Percentiles rank a stretch among this genome's conserved stretches.
These are phyloP conservation scores for Puccinellia tenuiflora DNA, from an alignment of 176 grass and related monocot species.

Conservation along the genomic window DNA sequence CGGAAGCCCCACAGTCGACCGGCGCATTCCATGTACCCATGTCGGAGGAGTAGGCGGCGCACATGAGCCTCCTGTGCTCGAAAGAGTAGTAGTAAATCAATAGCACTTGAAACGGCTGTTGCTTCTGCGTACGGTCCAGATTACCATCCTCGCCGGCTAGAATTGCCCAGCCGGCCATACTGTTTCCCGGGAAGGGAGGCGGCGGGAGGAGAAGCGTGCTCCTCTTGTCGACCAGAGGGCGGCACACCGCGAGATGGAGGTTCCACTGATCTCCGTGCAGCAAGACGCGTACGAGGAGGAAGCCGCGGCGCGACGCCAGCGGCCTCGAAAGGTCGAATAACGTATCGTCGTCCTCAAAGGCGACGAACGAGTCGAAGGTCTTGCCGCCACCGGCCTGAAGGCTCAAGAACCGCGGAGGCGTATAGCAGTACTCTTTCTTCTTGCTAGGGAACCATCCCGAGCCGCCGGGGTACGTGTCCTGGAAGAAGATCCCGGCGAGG, in stretches of 20 bases:
- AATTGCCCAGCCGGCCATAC: too few relatives aligned
- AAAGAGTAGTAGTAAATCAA: not conserved
- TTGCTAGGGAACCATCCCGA: too few relatives aligned
- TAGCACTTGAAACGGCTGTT: not conserved
- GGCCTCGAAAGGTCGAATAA: not conserved
- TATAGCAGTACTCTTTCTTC: too few relatives aligned
- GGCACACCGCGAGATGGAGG: not conserved
- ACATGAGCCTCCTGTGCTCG: not conserved
- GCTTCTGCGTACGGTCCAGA: too few relatives aligned
- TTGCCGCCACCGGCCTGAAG: not conserved
- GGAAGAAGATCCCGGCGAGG: not conserved
- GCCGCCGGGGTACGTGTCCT: too few relatives aligned
- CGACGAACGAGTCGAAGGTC: not conserved
- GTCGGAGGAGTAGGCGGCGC: not conserved
- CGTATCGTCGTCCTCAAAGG: not conserved
- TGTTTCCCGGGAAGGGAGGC: not conserved
- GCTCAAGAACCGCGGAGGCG: not conserved
- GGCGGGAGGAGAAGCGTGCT: not conserved
- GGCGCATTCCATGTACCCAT: not conserved
- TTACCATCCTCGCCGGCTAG: too few relatives aligned
- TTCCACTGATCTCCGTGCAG: not conserved
- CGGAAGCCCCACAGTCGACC: not conserved
- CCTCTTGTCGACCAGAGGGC: not conserved
- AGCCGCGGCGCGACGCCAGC: not conserved
- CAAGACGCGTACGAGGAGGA: not conserved